Base-by-base conservation (phyloP, 805 yeast genomes). In the Suhomyces pyralidae region DNA sequence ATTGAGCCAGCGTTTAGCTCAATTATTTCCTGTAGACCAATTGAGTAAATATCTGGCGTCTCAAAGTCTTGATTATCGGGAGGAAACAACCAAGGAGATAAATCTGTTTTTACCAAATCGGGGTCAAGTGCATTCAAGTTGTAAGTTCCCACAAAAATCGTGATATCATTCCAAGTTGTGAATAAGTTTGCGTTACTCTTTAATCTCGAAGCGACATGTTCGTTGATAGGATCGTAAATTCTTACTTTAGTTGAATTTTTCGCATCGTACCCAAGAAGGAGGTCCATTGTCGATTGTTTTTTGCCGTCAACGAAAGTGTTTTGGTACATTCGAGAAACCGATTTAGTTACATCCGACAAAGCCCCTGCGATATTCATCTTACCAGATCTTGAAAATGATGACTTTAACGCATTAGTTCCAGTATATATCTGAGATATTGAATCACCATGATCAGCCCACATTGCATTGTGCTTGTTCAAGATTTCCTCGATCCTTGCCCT, bases 331-430 rank as follows among this genome's bases (percentile, higher is more conserved):
- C 99, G 79, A 42, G 96, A 86, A 7, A 94, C 97, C 0, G 97
- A 90, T 69, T 94, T 94, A 1, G 98, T 91, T 3, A 96, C 97
- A 71, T 94, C 99, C 0, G 97, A 88, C n/a, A 94, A 70, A 0
- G 97, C 97, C 34, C 98, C 97, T 0, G 98, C 98, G 51, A 94
- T 72, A 44, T 93, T 90, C 97, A 92, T 91, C 63, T 92, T 93
- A 22, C 99, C 99, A 26, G 89, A 85, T 65, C 99, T 81, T 1
- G 98, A 89, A 64, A 88, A 94, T 3, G 97, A 90, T 0, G 97
- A 89, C 68, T 94, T 94, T 17, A 94, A 72, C 6, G 88, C 81
- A 59, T 92, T 89, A 58, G 92, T 97, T 51, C 85, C 85, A n/a
- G 76, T 70, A 60, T 84, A 84, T 55, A 83, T 85, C 46, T 77